Conservation (phyloP, 192 early-diverging fungal species). For the Podila epigama region DNA sequence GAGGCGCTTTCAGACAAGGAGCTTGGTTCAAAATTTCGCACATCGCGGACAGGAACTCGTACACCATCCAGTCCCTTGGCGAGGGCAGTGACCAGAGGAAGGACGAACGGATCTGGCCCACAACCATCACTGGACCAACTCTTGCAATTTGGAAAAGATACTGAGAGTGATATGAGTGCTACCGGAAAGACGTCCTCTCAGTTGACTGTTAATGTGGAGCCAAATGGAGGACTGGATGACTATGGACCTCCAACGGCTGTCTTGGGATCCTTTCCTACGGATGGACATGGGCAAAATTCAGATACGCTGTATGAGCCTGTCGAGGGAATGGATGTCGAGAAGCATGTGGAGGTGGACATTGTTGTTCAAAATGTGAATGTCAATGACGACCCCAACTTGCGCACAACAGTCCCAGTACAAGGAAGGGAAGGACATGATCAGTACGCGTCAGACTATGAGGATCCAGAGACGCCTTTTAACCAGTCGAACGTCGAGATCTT, state of each 20-base stretch:
- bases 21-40: conserved; percentile 19
- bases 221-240: background rate
- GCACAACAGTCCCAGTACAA: background rate
- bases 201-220: background rate
- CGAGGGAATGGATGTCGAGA: background rate
- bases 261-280: background rate
- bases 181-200: background rate
- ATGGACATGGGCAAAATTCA: background rate
- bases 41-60: conserved; percentile 17
- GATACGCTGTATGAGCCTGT: background rate
- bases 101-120: background rate
- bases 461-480: conserved; percentile 12
- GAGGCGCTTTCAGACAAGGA: conserved; percentile 41
- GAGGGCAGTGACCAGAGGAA: conserved; percentile 17
- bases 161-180: background rate
- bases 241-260: background rate
- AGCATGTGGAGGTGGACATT: conserved; percentile 40
- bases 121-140: conserved; percentile 32
- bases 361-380: conserved; percentile 38
- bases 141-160: background rate
- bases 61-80: conserved; percentile 40
- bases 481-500: conserved; percentile 13
- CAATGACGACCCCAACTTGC: conserved; percentile 7
- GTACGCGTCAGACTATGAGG: conserved; percentile 3
- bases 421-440: background rate